Evolutionary conservation across 2,329 filamentous ascomycete species (phyloP), one percentile per base, ranked within the genome.

Genomic region (Botrytis byssoidea): DNA sequence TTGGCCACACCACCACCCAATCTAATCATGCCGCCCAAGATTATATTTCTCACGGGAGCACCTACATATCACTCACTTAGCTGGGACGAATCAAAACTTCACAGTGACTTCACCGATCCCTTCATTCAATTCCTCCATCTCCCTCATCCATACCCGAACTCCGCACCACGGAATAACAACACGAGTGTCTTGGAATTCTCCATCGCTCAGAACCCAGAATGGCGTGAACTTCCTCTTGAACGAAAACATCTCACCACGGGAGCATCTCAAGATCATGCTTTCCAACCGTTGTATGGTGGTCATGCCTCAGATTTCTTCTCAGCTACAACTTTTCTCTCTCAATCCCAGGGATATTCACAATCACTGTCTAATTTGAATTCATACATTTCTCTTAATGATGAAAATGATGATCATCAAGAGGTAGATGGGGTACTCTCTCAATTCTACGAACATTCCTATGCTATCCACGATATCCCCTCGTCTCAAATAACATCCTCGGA

Each of bases 371-470:
- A 59, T 40, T 10, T 20, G 18, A 42, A 72, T 55, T 46, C 61
- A 18, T 20, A 72, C 16, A 2, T 59, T 10, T 72, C 63, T 40
- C 7, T 40, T 22, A 14, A n/a, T 18, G 76, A 74, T 60, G 55
- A 73, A 1, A 44, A 64, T n/a, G 16, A 22, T 57, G 65, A 57
- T 22, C 2, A 18, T 16, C 72, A 76, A 73, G 76, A 76, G 16
- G 67, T 76, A 55, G 77, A 80, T 42, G 80, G 83, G 29, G 75
- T 85, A 0, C 82, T 91, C 5, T 87, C 88, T 5, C 87, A 90
- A 73, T 97, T 96, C 81, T 92, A 93, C 78, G 89, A 96, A 76
- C 89, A 95, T 78, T 96, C 93, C 0, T 86, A 97, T 67, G 88
- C 90, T 2, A 83, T 91, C 22, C 89, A 97, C 80, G 88, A 89